Evolutionary conservation across 2,329 filamentous ascomycete genomes (phyloP), one percentile per base, ranked within the genome.

Genomic region (Sporothrix brasiliensis): DNA sequence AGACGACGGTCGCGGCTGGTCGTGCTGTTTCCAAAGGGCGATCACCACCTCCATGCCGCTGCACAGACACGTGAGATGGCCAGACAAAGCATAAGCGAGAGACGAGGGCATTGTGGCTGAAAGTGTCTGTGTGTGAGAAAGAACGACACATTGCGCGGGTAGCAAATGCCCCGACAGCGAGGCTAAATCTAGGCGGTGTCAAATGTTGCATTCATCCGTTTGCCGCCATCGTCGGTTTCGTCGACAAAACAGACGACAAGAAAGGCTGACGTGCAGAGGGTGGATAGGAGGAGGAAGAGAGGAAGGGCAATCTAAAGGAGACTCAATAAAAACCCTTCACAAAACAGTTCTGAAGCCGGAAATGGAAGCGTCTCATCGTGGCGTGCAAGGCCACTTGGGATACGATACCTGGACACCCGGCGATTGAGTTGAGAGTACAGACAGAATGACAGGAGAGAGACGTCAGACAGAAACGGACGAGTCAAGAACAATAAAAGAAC

Each of bases 1-100:
- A 60, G 56, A 60, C 56, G 56, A 60, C 54, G 10, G 30, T 41
- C 34, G 30, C 30, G 56, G 30, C 30, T 56, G 56, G 56, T 41
- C 6, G 56, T 60, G 30, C 56, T 60, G 56, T 60, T 41, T 41
- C 56, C 56, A 41, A 60, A 60, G 16, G 56, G 56, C 56, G 56
- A 60, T 60, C 56, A 41, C 56, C 10, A 19, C 44, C 9, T 19
- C 56, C 56, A 60, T 60, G 56, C 56, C 56, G 30, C n/a, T 60
- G 56, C 56, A 60, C 30, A 6, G 56, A 49, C 41, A 34, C 13
- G 56, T 14, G 34, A 24, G 1, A 14, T 19, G 39, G 7, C 19
- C 4, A 14, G 10, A 30, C 19, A 27, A 63, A 30, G 34, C 21
- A 39, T 4, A 60, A 4, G 10, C 6, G 7, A 44, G 24, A 11